Evolutionary conservation across 345 rosid species (phyloP).

Genomic region (Eucalyptus regnans): DNA sequence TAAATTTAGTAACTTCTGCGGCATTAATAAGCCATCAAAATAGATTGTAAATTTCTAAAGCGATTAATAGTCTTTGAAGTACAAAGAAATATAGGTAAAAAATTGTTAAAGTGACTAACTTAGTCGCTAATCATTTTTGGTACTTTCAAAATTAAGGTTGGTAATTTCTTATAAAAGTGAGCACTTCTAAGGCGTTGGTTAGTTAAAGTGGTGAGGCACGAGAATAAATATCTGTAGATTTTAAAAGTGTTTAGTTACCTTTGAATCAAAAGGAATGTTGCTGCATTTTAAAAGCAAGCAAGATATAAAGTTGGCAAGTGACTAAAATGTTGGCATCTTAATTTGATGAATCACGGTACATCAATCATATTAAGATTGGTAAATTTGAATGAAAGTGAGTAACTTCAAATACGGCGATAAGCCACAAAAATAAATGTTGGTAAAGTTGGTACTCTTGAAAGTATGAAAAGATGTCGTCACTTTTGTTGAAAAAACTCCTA

Average conservation of each 20-base stretch:
- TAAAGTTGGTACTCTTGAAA: no score
- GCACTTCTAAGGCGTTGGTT: neutral
- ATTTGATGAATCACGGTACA: neutral
- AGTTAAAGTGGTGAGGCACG: neutral
- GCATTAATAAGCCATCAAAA: neutral
- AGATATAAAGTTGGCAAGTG: neutral
- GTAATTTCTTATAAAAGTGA: neutral
- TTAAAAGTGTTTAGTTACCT: neutral
- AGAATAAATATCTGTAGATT: no score
- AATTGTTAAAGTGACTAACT: neutral
- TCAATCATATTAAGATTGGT: neutral
- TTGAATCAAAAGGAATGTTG: neutral
- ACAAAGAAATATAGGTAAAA: neutral
- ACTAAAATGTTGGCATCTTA: neutral
- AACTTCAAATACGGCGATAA: accelerated
- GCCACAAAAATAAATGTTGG: neutral
- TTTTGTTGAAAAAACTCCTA: no score
- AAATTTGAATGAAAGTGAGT: neutral
- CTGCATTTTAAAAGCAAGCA: neutral
- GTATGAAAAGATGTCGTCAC: neutral
- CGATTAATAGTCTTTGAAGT: neutral
- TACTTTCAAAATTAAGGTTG: neutral
- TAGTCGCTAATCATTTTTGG: neutral
- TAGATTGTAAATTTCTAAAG: no score
- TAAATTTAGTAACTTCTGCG: neutral